phyloP scores from a whole-genome alignment of 805 yeast species.

The Ogataea trehalophila region DNA sequence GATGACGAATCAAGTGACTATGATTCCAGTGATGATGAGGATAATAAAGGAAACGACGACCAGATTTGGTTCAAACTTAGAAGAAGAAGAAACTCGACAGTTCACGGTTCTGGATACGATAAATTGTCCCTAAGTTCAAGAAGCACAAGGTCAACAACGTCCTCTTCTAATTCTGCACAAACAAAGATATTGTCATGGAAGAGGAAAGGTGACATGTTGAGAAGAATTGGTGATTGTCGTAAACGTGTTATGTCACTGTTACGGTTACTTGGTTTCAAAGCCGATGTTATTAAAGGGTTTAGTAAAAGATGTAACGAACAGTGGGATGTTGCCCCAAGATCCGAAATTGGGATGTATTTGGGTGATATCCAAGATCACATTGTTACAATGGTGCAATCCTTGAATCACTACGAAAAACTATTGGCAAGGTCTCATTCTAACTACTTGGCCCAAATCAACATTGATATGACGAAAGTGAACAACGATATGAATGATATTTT shows the following conservation, averaged over 20 bases:
- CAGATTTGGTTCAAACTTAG: constrained; percentile 27
- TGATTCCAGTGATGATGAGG: constrained; percentile 37
- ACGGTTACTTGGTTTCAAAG: constrained; percentile 82
- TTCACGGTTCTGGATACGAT: constrained; percentile 15
- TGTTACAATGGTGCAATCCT: constrained; percentile 92
- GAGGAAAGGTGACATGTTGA: constrained; percentile 88
- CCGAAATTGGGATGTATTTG: constrained; percentile 88
- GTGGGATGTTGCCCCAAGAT: constrained; percentile 72
- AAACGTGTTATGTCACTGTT: constrained; percentile 89
- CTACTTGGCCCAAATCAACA: constrained; percentile 92
- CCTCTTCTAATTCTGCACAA: constrained; percentile 32
- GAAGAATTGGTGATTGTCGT: constrained; percentile 93
- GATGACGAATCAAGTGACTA: constrained; percentile 38
- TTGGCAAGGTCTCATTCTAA: constrained; percentile 94
- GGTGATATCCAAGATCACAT: constrained; percentile 98
- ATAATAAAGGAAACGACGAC: constrained; percentile 36
- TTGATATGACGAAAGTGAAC: constrained; percentile 95
- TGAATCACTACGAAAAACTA: constrained; percentile 91
- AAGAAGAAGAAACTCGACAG: constrained; percentile 25
- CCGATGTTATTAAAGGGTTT: constrained; percentile 96
- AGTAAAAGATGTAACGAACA: constrained; percentile 86
- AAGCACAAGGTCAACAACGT: constrained; percentile 5
- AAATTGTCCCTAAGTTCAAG: constrained; percentile 11
- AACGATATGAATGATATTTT: constrained; percentile 95
- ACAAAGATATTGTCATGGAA: constrained; percentile 66